These are phyloP conservation scores for Plantago ovata DNA, from an alignment of 257 asterid species.

Conservation along the genomic window DNA sequence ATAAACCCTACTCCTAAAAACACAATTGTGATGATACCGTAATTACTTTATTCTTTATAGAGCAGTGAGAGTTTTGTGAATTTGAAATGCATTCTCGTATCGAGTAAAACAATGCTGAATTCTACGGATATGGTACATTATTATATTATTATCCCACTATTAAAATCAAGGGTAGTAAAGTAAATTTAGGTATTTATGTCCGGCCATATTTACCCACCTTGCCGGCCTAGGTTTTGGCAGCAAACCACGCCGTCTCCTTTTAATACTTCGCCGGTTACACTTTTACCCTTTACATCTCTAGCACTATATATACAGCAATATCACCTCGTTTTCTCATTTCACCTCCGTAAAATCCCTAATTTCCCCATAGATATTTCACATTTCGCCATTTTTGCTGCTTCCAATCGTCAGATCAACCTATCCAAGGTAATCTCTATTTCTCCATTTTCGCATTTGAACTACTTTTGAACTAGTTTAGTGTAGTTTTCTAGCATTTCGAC, in stretches of 20 bases:
- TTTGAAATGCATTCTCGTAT: too few species aligned
- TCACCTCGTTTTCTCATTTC: conserved; percentile 11
- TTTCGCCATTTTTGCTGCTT: conserved; percentile 20
- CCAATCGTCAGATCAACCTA: conserved; percentile 12
- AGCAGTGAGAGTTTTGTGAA: too few species aligned
- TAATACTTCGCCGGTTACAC: conserved; percentile 45
- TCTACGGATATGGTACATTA: too few species aligned
- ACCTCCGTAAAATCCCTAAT: conserved; percentile 5
- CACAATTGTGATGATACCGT: too few species aligned
- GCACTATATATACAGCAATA: not conserved
- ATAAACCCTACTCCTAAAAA: too few species aligned
- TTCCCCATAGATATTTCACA: conserved; percentile 10
- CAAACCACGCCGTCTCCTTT: conserved; percentile 38
- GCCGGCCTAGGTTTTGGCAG: conserved; percentile 54
- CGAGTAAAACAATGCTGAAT: too few species aligned
- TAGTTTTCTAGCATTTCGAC: conserved; percentile 11
- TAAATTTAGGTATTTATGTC: not conserved
- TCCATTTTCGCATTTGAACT: conserved; percentile 12
- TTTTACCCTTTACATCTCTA: conserved; percentile 11
- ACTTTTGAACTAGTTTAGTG: not conserved
- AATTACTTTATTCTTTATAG: too few species aligned
- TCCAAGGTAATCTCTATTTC: conserved; percentile 28
- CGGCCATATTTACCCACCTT: conserved; percentile 22
- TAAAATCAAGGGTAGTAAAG: too few species aligned
- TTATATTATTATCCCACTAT: not conserved